These are phyloP conservation scores for Suillus sp. DNA, from an alignment of 768 basidiomycete genomes.

Conservation along the genomic window DNA sequence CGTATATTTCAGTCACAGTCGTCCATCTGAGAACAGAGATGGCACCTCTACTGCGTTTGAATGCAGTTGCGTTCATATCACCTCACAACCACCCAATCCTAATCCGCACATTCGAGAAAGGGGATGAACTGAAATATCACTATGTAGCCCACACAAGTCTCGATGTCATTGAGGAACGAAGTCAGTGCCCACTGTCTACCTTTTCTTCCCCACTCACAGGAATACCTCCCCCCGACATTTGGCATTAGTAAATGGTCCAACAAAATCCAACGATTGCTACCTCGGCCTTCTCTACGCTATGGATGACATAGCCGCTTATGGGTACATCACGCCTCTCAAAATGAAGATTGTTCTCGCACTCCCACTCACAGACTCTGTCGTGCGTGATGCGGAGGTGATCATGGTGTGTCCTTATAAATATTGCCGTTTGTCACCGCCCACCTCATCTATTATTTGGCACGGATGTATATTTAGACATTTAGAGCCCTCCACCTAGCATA, in stretches of 20 bases:
- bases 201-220: background rate
- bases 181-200: constrained; percentile 45
- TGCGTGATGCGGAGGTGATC: constrained; percentile 78
- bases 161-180: constrained; percentile 90
- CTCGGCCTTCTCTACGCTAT: constrained; percentile 86
- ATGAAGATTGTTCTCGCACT: constrained; percentile 85
- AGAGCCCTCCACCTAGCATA: constrained; percentile 89
- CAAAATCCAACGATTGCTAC: constrained; percentile 76
- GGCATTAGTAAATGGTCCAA: constrained; percentile 37
- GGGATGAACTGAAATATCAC: constrained; percentile 78
- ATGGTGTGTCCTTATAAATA: constrained; percentile 49
- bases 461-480: constrained; percentile 60
- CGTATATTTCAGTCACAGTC: no score
- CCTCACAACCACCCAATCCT: constrained; percentile 79
- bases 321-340: constrained; percentile 86
- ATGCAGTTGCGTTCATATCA: constrained; percentile 85
- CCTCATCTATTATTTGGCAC: background rate
- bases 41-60: constrained; percentile 69
- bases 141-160: constrained; percentile 90
- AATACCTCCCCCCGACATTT: background rate
- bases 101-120: constrained; percentile 67
- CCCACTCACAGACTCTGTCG: constrained; percentile 77
- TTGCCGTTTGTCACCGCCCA: background rate
- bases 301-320: constrained; percentile 92
- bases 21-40: constrained; percentile 36